These are phyloP conservation scores for Coniochaeta ligniaria DNA, from an alignment of 2,329 filamentous ascomycete species.

Conservation along the genomic window DNA sequence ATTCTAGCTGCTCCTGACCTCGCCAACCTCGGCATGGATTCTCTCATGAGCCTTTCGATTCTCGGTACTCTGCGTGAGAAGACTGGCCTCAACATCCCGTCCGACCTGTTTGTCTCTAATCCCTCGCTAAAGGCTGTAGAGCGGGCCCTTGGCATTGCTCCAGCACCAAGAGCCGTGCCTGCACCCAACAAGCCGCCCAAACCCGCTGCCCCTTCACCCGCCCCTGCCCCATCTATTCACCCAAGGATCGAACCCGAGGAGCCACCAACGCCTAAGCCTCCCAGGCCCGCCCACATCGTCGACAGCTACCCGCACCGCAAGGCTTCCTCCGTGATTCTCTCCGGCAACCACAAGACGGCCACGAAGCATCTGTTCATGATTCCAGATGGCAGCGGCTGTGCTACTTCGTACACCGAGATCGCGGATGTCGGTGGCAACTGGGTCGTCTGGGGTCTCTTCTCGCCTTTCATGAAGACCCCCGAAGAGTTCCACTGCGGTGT, in stretches of 20 bases:
- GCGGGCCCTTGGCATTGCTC: constrained; percentile 49
- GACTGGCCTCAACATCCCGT: constrained; percentile 45
- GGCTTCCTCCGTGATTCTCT: constrained; percentile 37
- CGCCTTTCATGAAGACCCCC: constrained; percentile 64
- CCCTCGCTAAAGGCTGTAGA: constrained; percentile 59
- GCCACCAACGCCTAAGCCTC: constrained; percentile 26
- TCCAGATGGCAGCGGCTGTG: constrained; percentile 49
- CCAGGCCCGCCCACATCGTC: constrained; percentile 24
- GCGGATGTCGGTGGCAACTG: constrained; percentile 39
- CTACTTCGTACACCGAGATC: constrained; percentile 61
- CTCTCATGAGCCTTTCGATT: constrained; percentile 49
- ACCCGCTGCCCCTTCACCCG: constrained; percentile 1
- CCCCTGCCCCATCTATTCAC: constrained; percentile 8
- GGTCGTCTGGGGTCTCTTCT: constrained; percentile 54
- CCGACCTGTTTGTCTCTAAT: constrained; percentile 55
- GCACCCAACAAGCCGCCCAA: constrained; percentile 17
- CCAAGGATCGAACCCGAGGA: constrained; percentile 17
- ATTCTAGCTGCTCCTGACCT: constrained; percentile 46
- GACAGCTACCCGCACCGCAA: constrained; percentile 43
- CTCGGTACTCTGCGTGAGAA: constrained; percentile 47
- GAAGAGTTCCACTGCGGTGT: constrained; percentile 60
- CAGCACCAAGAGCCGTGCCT: constrained; percentile 26
- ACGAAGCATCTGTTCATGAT: constrained; percentile 45
- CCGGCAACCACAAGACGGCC: constrained; percentile 42
- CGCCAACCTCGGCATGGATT: constrained; percentile 52